These are phyloP conservation scores for Acrocalymma vagum DNA, from an alignment of 2,329 filamentous ascomycete genomes.

Conservation along the genomic window DNA sequence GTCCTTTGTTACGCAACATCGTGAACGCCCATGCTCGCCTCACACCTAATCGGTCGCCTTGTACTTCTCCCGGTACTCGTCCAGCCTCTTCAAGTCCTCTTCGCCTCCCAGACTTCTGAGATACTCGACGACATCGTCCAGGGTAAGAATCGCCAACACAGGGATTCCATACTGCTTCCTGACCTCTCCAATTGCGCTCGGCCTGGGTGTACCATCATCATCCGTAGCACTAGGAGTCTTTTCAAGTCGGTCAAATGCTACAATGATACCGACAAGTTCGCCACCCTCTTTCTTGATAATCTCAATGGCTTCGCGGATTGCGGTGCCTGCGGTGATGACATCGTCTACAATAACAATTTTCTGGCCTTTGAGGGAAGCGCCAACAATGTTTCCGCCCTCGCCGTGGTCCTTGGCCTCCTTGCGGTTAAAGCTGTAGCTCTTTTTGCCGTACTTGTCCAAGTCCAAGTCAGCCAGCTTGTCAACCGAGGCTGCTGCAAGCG, in stretches of 20 bases:
- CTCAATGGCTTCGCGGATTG: conserved; percentile 88
- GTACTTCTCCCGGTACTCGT: conserved; percentile 52
- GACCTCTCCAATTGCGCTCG: conserved; percentile 86
- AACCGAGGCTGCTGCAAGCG: conserved; percentile 80
- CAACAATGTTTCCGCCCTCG: conserved; percentile 92
- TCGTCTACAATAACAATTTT: conserved; percentile 92
- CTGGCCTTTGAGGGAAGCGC: conserved; percentile 84
- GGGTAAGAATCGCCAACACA: conserved; percentile 81
- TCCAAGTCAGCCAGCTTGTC: conserved; percentile 79
- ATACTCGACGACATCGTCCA: conserved; percentile 75
- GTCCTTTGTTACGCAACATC: no score
- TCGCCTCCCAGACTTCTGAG: conserved; percentile 53
- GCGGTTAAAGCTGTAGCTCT: conserved; percentile 91
- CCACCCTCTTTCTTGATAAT: conserved; percentile 90
- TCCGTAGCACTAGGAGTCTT: conserved; percentile 69
- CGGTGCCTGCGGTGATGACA: conserved; percentile 94
- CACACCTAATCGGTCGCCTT: conserved; percentile 46
- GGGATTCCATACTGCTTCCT: conserved; percentile 84
- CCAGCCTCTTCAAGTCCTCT: conserved; percentile 53
- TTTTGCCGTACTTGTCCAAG: conserved; percentile 68
- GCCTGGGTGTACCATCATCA: conserved; percentile 73
- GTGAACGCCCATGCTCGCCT: no score
- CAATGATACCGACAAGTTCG: conserved; percentile 83
- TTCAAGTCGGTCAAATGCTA: conserved; percentile 88
- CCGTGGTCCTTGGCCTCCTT: conserved; percentile 98